Percentiles rank a stretch among this genome's conserved stretches.
These are phyloP conservation scores for Zelopaecilomyces penicillatus DNA, from an alignment of 2,329 filamentous ascomycete species.

Conservation along the genomic window DNA sequence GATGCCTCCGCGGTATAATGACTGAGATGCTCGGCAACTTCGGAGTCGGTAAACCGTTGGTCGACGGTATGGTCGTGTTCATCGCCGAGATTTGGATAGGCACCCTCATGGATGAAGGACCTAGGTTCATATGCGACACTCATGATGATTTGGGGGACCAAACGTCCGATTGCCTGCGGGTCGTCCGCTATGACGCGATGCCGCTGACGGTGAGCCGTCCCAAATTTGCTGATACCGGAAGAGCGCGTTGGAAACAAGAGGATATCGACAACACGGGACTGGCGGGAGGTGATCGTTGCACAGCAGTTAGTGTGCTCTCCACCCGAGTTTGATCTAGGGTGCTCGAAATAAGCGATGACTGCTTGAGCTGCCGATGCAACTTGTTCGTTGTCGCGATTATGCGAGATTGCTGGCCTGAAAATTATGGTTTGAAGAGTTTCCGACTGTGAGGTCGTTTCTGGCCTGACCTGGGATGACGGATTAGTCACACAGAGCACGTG, in stretches of 20 bases:
- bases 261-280: too few relatives aligned
- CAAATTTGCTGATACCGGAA: too few relatives aligned
- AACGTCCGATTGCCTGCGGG: neutral
- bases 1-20: conserved; percentile 33
- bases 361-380: conserved; percentile 10
- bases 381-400: conserved; percentile 9
- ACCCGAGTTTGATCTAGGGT: too few relatives aligned
- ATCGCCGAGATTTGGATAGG: conserved; percentile 39
- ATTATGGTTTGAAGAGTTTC: conserved; percentile 18
- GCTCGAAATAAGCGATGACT: neutral
- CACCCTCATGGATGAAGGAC: conserved; percentile 39
- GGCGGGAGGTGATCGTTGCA: too few relatives aligned
- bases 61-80: conserved; percentile 33
- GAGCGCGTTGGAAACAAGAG: too few relatives aligned
- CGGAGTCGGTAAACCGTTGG: conserved; percentile 35
- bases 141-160: conserved; percentile 27
- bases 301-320: too few relatives aligned
- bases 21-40: conserved; percentile 34
- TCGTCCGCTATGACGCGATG: conserved; percentile 5
- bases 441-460: neutral
- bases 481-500: conserved; percentile 26
- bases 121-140: conserved; percentile 45
- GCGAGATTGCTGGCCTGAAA: conserved; percentile 17
- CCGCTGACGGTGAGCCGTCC: conserved; percentile 3
- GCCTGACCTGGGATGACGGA: conserved; percentile 4